A percentile compares a stretch with the other conserved stretches of the same genome.
Conservation (phyloP, 2,329 filamentous ascomycete species). For the Tolypocladium ophioglossoides region DNA sequence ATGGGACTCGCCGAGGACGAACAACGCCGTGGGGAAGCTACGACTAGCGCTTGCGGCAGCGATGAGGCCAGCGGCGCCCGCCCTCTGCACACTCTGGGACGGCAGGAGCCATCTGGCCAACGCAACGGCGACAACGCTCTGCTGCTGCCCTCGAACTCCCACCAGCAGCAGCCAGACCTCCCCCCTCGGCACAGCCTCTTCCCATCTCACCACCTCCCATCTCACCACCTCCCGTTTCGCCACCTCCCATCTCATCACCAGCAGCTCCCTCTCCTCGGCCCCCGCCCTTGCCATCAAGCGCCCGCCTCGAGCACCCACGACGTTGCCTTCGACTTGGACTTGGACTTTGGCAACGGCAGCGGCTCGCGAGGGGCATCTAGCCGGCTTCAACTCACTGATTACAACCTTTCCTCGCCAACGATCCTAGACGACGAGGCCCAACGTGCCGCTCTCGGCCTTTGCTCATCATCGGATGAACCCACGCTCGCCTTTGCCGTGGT, state of each 20-base stretch:
- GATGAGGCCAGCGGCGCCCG: background rate
- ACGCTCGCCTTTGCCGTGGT: background rate
- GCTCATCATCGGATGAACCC: background rate
- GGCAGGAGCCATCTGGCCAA: background rate
- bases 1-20: background rate
- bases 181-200: too few species aligned
- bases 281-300: background rate
- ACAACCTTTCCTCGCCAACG: background rate
- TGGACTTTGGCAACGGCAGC: background rate
- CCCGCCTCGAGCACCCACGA: background rate
- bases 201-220: background rate
- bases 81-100: background rate
- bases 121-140: background rate
- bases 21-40: background rate
- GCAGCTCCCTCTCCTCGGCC: background rate
- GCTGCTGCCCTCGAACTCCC: background rate
- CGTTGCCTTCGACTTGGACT: background rate
- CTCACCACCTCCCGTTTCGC: background rate
- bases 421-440: background rate
- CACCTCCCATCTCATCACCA: background rate
- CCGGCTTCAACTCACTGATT: background rate
- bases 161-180: background rate
- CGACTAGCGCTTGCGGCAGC: background rate
- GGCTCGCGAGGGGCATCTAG: background rate
- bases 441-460: background rate